Base-by-base conservation (phyloP, 2,329 filamentous ascomycete species). In the Onygenales sp. region DNA sequence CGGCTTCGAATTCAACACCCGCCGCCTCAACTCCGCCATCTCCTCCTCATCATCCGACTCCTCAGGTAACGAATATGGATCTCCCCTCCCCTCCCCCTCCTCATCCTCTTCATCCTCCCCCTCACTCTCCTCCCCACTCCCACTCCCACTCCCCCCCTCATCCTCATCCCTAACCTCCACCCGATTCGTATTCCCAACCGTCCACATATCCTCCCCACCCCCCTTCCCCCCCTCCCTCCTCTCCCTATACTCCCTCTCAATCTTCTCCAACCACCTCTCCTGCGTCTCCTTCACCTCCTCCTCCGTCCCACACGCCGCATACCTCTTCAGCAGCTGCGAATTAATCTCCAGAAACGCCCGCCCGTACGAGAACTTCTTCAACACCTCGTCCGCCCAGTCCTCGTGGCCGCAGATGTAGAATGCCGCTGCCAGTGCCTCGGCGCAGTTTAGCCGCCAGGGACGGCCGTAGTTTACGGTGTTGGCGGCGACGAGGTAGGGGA, bases 391-490 rank as follows among this genome's bases (percentile, higher is more conserved):
- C 0, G 93, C 92, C 93, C 93, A 98, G 49, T 96, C 92, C 6
- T 80, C 69, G 63, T 93, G 88, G 4, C 93, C 89, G 62, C 92
- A 97, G 58, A 98, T 98, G 63, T 81, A 88, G 65, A 95, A 98
- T 21, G 88, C 88, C 3, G 93, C 92, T 0, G 90, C 93, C 46
- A 98, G 76, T 3, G 93, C 93, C 74, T 98, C 93, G 33, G 90
- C 93, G 63, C 93, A 98, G 70, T 98, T 98, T 57, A 98, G 70
- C 52, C 91, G 79, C 88, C 91, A 96, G 4, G 93, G 93, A 65
- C 88, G 88, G 56, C 93, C 93, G 72, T 98, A 98, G 73, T 98
- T 98, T 65, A 96, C 93, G 1, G 87, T 86, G 68, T 98, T 98
- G 47, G 93, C 93, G 5, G 93, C 93, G 49, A 98, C 91, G 6